Evolutionary conservation across 495 filamentous ascomycete genomes (phyloP).

Genomic region (Podospora appendiculata): DNA sequence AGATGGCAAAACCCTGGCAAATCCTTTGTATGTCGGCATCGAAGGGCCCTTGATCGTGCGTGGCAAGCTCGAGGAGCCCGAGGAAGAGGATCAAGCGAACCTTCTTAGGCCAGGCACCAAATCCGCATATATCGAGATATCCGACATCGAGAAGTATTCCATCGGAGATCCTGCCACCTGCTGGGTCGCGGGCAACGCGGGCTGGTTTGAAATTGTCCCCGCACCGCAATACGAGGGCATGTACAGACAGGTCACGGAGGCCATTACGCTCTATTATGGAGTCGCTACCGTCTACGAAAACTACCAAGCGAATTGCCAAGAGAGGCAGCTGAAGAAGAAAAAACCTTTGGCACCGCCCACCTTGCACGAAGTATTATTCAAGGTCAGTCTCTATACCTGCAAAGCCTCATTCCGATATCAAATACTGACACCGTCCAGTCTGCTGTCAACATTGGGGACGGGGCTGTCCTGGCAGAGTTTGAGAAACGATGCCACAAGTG

Average conservation of each 20-base stretch:
- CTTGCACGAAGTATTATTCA: conserved; percentile 28
- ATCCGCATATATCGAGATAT: conserved; percentile 54
- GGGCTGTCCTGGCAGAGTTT: conserved; percentile 31
- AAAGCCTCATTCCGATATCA: conserved; percentile 6
- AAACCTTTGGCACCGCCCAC: conserved; percentile 9
- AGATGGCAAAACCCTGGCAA: conserved; percentile 32
- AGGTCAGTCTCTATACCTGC: conserved; percentile 22
- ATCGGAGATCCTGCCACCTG: conserved; percentile 61
- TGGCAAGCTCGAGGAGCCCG: conserved; percentile 28
- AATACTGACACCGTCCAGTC: conserved; percentile 16
- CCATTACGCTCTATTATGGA: conserved; percentile 63
- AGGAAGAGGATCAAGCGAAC: conserved; percentile 5
- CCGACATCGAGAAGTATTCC: conserved; percentile 55
- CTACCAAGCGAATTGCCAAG: conserved; percentile 10
- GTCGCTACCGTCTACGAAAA: conserved; percentile 32
- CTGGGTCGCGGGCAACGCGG: conserved; percentile 71
- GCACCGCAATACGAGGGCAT: conserved; percentile 50
- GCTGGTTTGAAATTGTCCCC: conserved; percentile 70
- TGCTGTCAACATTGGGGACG: conserved; percentile 33
- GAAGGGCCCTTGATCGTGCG: conserved; percentile 37
- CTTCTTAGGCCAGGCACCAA: conserved; percentile 34
- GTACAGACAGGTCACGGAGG: conserved; percentile 61
- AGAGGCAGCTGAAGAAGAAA: conserved; percentile 27
- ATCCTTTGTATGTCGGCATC: conserved; percentile 31
- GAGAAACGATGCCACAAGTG: conserved; percentile 26